Conservation (phyloP, 192 early-diverging fungal species). For the Coemansia sp. region DNA sequence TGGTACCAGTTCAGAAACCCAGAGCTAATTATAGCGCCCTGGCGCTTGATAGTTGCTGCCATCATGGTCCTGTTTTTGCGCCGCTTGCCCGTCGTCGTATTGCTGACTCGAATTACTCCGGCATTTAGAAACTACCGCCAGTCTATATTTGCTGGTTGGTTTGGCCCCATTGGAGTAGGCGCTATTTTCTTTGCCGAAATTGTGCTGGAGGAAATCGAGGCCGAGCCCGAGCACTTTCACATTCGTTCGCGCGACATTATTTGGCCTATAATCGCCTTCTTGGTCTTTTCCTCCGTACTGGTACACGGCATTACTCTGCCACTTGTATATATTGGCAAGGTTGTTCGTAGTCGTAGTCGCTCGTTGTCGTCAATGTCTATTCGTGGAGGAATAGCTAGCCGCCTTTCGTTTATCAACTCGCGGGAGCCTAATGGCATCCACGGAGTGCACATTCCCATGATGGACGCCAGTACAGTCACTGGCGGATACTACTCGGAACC, state of each 20-base stretch:
- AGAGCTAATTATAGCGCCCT: slow-evolving; percentile 55
- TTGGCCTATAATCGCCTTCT: slow-evolving; percentile 63
- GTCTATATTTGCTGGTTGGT: slow-evolving; percentile 84
- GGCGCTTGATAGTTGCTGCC: slow-evolving; percentile 68
- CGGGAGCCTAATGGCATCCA: slow-evolving; percentile 31
- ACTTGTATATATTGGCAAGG: slow-evolving; percentile 65
- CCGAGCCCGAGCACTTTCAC: slow-evolving; percentile 34
- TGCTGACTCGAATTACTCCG: slow-evolving; percentile 63
- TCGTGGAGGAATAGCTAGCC: slow-evolving; percentile 30
- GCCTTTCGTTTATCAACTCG: slow-evolving; percentile 45
- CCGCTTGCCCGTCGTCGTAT: slow-evolving; percentile 67
- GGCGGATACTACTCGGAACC: not conserved
- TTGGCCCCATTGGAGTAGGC: slow-evolving; percentile 82
- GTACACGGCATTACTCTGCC: slow-evolving; percentile 82
- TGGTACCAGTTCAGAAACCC: slow-evolving; percentile 67
- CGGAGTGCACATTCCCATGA: slow-evolving; percentile 33
- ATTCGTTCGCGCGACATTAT: slow-evolving; percentile 40
- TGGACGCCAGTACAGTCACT: slow-evolving; percentile 6
- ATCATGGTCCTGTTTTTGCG: slow-evolving; percentile 68
- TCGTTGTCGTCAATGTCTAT: slow-evolving; percentile 44
- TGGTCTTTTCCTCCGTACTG: slow-evolving; percentile 81
- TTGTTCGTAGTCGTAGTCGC: slow-evolving; percentile 41
- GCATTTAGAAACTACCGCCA: slow-evolving; percentile 69
- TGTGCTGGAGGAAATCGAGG: slow-evolving; percentile 47
- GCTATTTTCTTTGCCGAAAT: slow-evolving; percentile 59